phyloP scores from a whole-genome alignment of 306 rosid genomes.

The Datisca glomerata region DNA sequence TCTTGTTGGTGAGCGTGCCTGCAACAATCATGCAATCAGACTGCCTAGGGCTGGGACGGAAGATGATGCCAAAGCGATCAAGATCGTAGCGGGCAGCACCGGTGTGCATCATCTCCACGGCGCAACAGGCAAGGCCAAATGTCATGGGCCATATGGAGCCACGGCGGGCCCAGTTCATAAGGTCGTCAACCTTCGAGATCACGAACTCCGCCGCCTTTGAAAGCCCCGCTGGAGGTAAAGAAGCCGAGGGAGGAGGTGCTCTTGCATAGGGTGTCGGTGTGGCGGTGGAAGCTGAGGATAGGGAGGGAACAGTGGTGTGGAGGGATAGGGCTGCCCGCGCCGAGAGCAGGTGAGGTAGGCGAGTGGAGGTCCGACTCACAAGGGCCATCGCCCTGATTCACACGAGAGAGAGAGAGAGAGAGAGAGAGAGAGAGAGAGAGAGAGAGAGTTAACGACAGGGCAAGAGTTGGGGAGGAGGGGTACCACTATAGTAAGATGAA shows the following conservation, averaged over 20 bases:
- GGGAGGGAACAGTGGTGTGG: slow-evolving; percentile 54
- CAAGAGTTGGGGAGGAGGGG: too few relatives aligned
- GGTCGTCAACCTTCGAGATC: slow-evolving; percentile 86
- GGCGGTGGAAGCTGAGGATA: slow-evolving; percentile 20
- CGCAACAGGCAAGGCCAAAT: slow-evolving; percentile 97
- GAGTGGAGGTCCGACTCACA: slow-evolving; percentile 38
- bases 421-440: not conserved
- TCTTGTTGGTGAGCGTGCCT: slow-evolving; percentile 97
- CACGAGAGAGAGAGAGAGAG: not conserved
- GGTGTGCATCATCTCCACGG: slow-evolving; percentile 99
- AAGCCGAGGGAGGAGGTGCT: slow-evolving; percentile 46
- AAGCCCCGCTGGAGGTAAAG: slow-evolving; percentile 45
- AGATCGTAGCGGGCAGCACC: slow-evolving; percentile 94
- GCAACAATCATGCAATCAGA: slow-evolving; percentile 97
- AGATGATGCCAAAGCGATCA: slow-evolving; percentile 86
- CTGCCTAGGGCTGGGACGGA: slow-evolving; percentile 96
- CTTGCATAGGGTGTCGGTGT: slow-evolving; percentile 45
- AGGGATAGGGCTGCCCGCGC: slow-evolving; percentile 41
- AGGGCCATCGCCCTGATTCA: slow-evolving; percentile 42
- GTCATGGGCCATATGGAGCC: slow-evolving; percentile 99
- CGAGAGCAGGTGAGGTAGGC: slow-evolving; percentile 33
- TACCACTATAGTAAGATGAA: too few relatives aligned
- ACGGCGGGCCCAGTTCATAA: slow-evolving; percentile 91
- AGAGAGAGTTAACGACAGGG: not conserved
- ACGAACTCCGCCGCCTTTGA: slow-evolving; percentile 83